phyloP scores from a whole-genome alignment of 371 early-diverging fungal species.

The Rhizopus microsporus region DNA sequence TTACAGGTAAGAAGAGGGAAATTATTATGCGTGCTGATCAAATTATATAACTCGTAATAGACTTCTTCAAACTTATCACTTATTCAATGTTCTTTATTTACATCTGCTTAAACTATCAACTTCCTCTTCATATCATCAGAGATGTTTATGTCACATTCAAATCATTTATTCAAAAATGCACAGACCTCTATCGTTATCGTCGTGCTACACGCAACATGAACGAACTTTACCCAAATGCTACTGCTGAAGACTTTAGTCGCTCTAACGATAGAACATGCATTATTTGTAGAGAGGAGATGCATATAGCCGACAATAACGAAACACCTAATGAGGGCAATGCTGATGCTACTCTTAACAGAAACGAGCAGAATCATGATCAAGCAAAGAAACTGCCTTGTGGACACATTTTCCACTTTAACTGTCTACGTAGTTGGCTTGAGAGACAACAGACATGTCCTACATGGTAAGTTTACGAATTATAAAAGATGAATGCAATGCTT shows the following conservation, averaged over 20 bases:
- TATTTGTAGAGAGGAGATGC: constrained; percentile 97
- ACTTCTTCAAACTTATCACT: constrained; percentile 85
- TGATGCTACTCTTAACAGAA: constrained; percentile 26
- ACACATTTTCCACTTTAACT: constrained; percentile 97
- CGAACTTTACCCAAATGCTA: constrained; percentile 88
- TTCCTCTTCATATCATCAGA: constrained; percentile 93
- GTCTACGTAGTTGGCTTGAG: constrained; percentile 98
- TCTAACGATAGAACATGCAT: constrained; percentile 91
- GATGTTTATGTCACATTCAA: constrained; percentile 94
- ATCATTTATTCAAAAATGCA: constrained; percentile 84
- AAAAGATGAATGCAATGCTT: neutral
- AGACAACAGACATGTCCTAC: constrained; percentile 99
- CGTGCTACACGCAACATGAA: constrained; percentile 96
- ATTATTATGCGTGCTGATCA: neutral
- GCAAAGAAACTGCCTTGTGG: constrained; percentile 97
- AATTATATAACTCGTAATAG: constrained; percentile 35
- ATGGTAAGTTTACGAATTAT: constrained; percentile 42
- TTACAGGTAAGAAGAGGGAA: constrained; percentile 59
- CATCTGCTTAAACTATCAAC: constrained; percentile 77
- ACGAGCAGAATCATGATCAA: constrained; percentile 51
- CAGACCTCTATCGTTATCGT: constrained; percentile 87
- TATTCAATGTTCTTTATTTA: constrained; percentile 86
- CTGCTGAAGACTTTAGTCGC: constrained; percentile 74
- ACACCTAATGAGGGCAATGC: constrained; percentile 15
- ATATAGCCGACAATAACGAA: constrained; percentile 6